These are phyloP conservation scores for Barbatosphaeria neglecta DNA, from an alignment of 495 filamentous ascomycete species.

Conservation along the genomic window DNA sequence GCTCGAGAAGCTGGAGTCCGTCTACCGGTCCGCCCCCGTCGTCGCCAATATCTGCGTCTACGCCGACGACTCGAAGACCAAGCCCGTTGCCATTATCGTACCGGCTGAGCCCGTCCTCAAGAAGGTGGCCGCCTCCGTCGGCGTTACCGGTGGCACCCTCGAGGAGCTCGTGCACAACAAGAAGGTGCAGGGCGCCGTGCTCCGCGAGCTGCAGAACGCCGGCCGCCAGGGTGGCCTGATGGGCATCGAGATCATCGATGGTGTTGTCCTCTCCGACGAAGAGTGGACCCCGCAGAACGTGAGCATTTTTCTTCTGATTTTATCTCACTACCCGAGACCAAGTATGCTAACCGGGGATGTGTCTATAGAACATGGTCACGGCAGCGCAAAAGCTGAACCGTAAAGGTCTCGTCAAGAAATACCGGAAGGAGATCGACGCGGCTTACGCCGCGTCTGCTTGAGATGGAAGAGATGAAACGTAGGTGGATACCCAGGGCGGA, in stretches of 20 bases:
- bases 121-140: conserved; percentile 64
- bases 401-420: conserved; percentile 52
- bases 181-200: conserved; percentile 65
- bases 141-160: conserved; percentile 55
- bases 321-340: not conserved
- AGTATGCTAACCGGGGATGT: conserved; percentile 14
- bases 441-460: conserved; percentile 39
- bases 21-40: conserved; percentile 76
- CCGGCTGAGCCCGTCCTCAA: conserved; percentile 76
- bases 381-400: conserved; percentile 72
- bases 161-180: conserved; percentile 76
- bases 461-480: not conserved
- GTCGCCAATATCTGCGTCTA: conserved; percentile 95
- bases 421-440: conserved; percentile 50
- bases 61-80: conserved; percentile 66
- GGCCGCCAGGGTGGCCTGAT: conserved; percentile 67
- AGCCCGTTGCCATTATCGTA: conserved; percentile 89
- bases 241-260: conserved; percentile 85
- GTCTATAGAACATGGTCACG: conserved; percentile 53
- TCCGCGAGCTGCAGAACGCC: conserved; percentile 67
- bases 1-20: conserved; percentile 93
- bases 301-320: conserved; percentile 27
- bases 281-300: conserved; percentile 97
- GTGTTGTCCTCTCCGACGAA: conserved; percentile 85
- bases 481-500: no score